phyloP scores from a whole-genome alignment of 768 basidiomycete genomes.

The Boletus rubescentipes region DNA sequence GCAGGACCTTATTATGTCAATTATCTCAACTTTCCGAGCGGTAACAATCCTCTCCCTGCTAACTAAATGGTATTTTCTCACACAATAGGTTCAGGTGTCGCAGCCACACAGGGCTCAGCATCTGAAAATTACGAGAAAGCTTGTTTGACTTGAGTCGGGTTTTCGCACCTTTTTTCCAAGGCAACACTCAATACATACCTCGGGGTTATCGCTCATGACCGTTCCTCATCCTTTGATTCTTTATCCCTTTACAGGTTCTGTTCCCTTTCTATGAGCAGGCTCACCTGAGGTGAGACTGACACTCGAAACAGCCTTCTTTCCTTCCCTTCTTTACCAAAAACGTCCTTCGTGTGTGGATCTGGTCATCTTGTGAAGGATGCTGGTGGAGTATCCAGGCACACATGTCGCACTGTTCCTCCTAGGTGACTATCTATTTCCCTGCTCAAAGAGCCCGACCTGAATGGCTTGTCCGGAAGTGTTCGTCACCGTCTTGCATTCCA shows the following conservation, averaged over 20 bases:
- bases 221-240: no score
- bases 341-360: no score
- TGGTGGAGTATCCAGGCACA: not conserved
- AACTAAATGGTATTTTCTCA: not conserved
- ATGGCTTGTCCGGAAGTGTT: not conserved
- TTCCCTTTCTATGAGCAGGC: no score
- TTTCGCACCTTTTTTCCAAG: no score
- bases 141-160: no score
- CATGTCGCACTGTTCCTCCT: not conserved
- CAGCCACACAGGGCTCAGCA: not conserved
- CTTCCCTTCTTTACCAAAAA: no score
- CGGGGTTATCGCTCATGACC: no score
- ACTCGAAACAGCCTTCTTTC: no score
- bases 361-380: not conserved
- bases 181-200: no score
- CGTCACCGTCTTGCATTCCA: slow-evolving; percentile 7
- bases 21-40: not conserved
- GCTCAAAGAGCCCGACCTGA: not conserved
- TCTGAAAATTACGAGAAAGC: not conserved
- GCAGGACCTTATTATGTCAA: not conserved
- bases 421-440: not conserved
- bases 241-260: no score
- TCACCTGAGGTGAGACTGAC: no score
- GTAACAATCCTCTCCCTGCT: not conserved
- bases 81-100: not conserved